Evolutionary conservation across 192 early-diverging fungal genomes (phyloP), one percentile per base, ranked within the genome.

Genomic region (Coemansia sp.): DNA sequence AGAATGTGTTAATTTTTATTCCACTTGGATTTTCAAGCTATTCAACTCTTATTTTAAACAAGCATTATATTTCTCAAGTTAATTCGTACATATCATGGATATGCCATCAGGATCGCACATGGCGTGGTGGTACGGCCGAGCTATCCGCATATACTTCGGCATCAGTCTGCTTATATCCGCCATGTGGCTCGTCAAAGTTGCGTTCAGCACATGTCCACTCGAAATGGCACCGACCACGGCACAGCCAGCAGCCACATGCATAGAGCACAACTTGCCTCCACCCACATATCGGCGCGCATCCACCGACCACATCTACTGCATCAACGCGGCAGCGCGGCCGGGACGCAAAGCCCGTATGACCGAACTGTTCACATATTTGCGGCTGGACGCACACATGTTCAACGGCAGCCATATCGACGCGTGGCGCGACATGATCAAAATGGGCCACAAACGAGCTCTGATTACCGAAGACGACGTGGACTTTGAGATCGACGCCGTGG

Each of bases 401-500:
- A 57, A 42, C 62, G 42, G 54, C 8, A 62, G 25, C 12, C 73
- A 83, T 49, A 44, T 80, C 40, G 69, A 76, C 22, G 48, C 60
- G 5, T 81, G 73, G 72, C 70, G 64, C 31, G 68, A 80, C 52
- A 82, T 84, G 44, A 73, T 82, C 31, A 67, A 66, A 58, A 62
- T 59, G 19, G 71, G 66, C 2, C 66, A 68, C 59, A 50, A 54
- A 2, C 66, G 57, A 9, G 74, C 79, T 2, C 60, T 84, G 9
- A 57, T 84, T 4, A 14, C 82, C 19, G 83, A 84, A 23, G 83
- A 84, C 48, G 75, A 84, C 51, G 44, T 84, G 3, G 79, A 84
- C 53, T 79, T 84, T 61, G 78, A 81, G 36, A 14, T 78, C 9
- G 64, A 66, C 64, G 57, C 72, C 0, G 50, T 70, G 0, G 38